Evolutionary conservation across 805 yeast species (phyloP), one percentile per base, ranked within the genome.

Genomic region (Metschnikowia santaceciliae): DNA sequence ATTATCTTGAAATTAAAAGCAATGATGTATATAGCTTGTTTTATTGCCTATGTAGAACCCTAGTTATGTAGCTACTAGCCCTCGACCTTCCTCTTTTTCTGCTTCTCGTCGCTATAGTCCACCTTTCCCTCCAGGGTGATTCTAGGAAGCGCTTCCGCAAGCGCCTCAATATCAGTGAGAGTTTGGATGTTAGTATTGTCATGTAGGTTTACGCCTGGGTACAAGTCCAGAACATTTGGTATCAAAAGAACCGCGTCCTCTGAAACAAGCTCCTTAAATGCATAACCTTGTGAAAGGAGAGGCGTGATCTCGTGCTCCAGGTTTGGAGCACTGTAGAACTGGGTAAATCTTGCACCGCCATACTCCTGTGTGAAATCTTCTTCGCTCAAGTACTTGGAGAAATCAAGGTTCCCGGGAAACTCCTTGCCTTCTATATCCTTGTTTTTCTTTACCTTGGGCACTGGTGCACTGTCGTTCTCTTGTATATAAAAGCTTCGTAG

Each of bases 381-480:
- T 43, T 70, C 61, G 0, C 77, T 64, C 8, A 90, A 56, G 59
- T 83, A 88, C 19, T 72, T 65, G 0, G 66, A 55, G 73, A 86
- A 88, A 6, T 76, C 68, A n/a, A 88, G 61, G 42, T 68, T 71
- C 0, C 71, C 69, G 0, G 95, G 92, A 53, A 79, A 87, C 23
- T 71, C 76, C 23, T 81, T 77, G 19, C 70, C 67, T 20, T 78
- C 86, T 52, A 82, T 75, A 52, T 70, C 81, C 65, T 85, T 81
- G 65, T 79, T 83, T 66, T 84, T 84, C 64, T 91, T 91, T 20
- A 78, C 72, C 59, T 87, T 81, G 3, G 96, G 91, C 23, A 68
- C 77, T 0, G 98, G 99, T 0, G 97, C 96, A 42, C 83, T 80
- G 30, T 80, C 84, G 67, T 94, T 94, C 62, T 90, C 95, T 62